Base-by-base conservation (phyloP, 2,329 filamentous ascomycete genomes). In the Alternaria infectoria region DNA sequence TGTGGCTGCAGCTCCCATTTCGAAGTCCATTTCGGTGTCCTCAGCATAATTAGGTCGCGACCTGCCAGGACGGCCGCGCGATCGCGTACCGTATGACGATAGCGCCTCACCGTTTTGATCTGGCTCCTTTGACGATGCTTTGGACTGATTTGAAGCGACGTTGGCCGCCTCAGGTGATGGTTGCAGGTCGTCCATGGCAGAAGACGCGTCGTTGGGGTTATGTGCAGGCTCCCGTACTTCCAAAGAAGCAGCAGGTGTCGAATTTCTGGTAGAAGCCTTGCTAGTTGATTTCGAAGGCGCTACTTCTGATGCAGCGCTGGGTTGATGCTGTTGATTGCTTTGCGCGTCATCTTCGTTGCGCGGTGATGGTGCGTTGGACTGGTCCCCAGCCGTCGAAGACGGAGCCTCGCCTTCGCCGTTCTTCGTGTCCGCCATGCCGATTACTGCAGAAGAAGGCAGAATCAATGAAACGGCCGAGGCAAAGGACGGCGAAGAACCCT, bases 41-140 rank as follows among this genome's bases (percentile, higher is more conserved):
- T 99, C 96, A 54, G 96, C 95, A 81, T 99, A 99, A 81, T 99
- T 99, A 69, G 91, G 90, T 71, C 96, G 91, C 72, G 91, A 87
- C 70, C 87, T 89, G 74, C 91, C 91, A 61, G 88, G 90, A 75
- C 94, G 91, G 81, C 97, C 97, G 79, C 96, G 91, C 72, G 94
- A 97, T 74, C 94, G 91, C 78, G 96, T 99, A 75, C 95, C 95
- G 81, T 99, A 97, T 6, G 65, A 67, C 21, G 65, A 67, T 51
- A 89, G 90, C 71, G 89, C 89, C 54, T 90, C 73, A 47, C 76
- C 71, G 52, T 73, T 63, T 54, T 76, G 75, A 54, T 75, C 75
- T 57, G 74, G 59, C 54, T 77, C 75, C 58, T 78, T 80, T n/a
- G 71, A 70, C 12, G 75, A 69, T 58, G 72, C 64, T 56, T 78